Base-by-base conservation (phyloP, 495 filamentous ascomycete species). In the Trypethelium eluteriae region DNA sequence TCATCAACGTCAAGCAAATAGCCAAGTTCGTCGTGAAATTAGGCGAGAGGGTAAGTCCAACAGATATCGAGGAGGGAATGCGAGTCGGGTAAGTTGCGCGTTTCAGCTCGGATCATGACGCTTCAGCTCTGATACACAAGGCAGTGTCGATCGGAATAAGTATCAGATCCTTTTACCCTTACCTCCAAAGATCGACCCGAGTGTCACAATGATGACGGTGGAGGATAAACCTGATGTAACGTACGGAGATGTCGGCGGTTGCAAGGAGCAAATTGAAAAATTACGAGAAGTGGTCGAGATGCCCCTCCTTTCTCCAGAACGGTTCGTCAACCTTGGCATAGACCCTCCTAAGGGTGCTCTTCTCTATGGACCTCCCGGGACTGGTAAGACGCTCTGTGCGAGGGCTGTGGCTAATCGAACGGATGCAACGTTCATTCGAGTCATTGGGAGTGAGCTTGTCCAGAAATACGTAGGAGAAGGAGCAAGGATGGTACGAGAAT, bases 1-100 rank as follows among this genome's bases (percentile, higher is more conserved):
- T 98, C 74, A 98, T 98, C 84, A 98, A 98, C 78, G 94, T 98
- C 70, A 98, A 98, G 80, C 94, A 98, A 77, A 98, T 98, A 69
- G 94, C 94, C 75, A 98, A 98, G 79, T 98, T 98, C 73, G 94
- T 98, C 57, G 94, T 98, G 74, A 96, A 98, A 79, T 85, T 98
- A 63, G 94, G 94, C 70, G 94, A 98, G 76, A 88, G 95, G 62
- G 93, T 98, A 68, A 93, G 89, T 76, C 95, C 94, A 49, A 97
- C 93, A 73, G 94, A 98, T 87, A 98, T 98, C 74, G 94, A 98
- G 74, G 94, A 98, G 76, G 94, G 95, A 69, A 98, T 98, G 94
- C 84, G 94, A 71, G 93, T 96, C 66, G 93, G 92, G 81, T 89
- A 85, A 67, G 80, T 77, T 67, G 39, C 25, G 5, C 25, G 5